Base-by-base conservation (phyloP, 2,329 filamentous ascomycete genomes). In the Chaetomium sp. region DNA sequence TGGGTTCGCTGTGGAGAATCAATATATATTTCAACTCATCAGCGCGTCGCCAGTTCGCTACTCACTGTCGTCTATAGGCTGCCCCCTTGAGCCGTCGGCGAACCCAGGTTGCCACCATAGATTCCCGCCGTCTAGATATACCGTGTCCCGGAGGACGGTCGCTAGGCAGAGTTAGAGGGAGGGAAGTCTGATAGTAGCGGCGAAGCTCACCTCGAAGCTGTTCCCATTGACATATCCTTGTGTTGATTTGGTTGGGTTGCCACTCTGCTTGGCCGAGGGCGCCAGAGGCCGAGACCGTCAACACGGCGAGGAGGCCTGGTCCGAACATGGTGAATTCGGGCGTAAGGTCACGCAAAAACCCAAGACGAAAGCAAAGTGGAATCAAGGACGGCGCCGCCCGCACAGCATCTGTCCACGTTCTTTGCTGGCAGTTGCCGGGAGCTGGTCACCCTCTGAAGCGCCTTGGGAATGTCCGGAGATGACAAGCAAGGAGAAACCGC, bases 121-220 rank as follows among this genome's bases (percentile, higher is more conserved):
- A 50, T 73, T 67, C 3, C 88, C 88, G 45, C 88, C 88, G 72
- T 91, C 87, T 25, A 91, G 74, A 71, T 89, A 90, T 19, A 90
- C 76, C 1, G 82, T 87, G 70, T 90, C 86, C 50, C 82, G 82
- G 42, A 90, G 75, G 2, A 87, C 75, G 45, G 83, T 82, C 67
- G 81, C 87, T 88, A 70, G 29, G 13, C 6, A 3, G 1, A 19
- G 60, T 70, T 62, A 71, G 67, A 45, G 0, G 19, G 10, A 38
- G 27, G 4, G 16, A 27, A 10, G 16, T 19, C 25, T 0, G 38
- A 10, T 0, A 45, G 54, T n/a, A 47, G 62, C 25, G 29, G 21
- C 25, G 27, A 10, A 19, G 25, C 72, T 65, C 71, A 80, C 80
- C 79, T 77, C 80, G 76, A 16, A 77, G 76, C 69, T 79, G 76